Evolutionary conservation across 1,284 basidiomycete species (phyloP), one percentile per base, ranked within the genome.

Genomic region (Cutaneotrichosporon sp.): DNA sequence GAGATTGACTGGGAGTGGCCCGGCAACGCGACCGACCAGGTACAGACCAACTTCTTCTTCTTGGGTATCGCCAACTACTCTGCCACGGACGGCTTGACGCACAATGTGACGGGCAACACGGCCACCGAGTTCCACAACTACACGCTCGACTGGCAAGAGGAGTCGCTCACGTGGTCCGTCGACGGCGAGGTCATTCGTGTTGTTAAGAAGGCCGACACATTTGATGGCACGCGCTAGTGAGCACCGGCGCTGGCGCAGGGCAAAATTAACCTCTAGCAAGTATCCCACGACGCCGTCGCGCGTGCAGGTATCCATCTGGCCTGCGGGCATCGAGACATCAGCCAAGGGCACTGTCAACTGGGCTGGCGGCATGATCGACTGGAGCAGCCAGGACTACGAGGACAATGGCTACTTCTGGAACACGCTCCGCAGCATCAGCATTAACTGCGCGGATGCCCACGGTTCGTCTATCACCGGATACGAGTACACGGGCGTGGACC

Each of bases 1-100:
- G 88, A 90, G 72, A 88, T 91, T 46, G 88, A 90, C 63, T 90
- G 85, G 85, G 88, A 90, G 69, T 73, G 65, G 59, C 58, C 68
- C 15, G 73, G 74, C 5, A 74, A 73, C 43, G 65, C 69, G n/a
- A 83, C 81, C 4, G 80, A 80, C 4, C 66, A 82, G 57, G 87
- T 78, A 4, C 88, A 90, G 74, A 83, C 82, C 45, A 90, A 90
- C 70, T 85, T 77, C 66, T 90, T 67, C 62, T 70, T 63, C 55
- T 81, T 88, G 67, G 86, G 86, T 37, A 54, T 78, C 46, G 69
- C 68, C 15, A 81, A 88, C 61, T 84, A 72, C 55, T 64, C 66
- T 18, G 63, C 62, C 8, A 69, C 67, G 4, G 52, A 70, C 33
- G 74, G 75, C n/a, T 51, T 54, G 30, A 63, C 61, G 12, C 74